Conservation (phyloP, 441 rosid species). For the Flueggea neowawraea region DNA sequence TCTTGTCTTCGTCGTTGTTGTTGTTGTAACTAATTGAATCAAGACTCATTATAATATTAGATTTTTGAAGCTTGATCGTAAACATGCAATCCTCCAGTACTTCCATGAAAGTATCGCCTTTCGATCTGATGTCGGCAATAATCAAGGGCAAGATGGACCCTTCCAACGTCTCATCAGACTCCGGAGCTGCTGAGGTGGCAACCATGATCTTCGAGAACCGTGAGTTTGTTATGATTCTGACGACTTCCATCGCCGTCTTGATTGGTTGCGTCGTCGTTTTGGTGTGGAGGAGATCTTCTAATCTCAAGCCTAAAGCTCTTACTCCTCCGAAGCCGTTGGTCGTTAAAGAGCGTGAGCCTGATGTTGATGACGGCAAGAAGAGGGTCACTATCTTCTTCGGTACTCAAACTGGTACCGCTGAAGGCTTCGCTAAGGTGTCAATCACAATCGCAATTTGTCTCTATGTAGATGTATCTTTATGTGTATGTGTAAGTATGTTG, state of each 20-base stretch:
- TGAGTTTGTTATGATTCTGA: slow-evolving; percentile 60
- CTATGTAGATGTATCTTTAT: no score
- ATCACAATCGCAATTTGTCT: not conserved
- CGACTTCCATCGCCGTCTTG: slow-evolving; percentile 82
- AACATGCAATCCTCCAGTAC: slow-evolving; percentile 12
- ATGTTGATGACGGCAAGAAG: slow-evolving; percentile 67
- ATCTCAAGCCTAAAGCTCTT: slow-evolving; percentile 32
- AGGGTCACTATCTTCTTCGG: slow-evolving; percentile 85
- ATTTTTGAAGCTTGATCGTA: no score
- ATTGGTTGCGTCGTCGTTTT: slow-evolving; percentile 79
- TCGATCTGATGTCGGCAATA: slow-evolving; percentile 84
- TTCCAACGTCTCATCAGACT: slow-evolving; percentile 46
- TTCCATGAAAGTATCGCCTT: slow-evolving; percentile 53
- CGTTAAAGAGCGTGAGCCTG: slow-evolving; percentile 45
- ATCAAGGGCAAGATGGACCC: slow-evolving; percentile 65
- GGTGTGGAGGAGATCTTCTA: slow-evolving; percentile 64
- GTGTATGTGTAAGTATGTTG: no score
- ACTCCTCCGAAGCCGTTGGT: slow-evolving; percentile 59
- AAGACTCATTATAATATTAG: no score
- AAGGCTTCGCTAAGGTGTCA: slow-evolving; percentile 94
- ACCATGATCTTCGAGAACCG: slow-evolving; percentile 64
- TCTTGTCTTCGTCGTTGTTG: no score
- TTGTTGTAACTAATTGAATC: no score
- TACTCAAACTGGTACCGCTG: slow-evolving; percentile 98
- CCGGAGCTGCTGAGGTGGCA: slow-evolving; percentile 47